Evolutionary conservation across 164 flowering plant genomes (phyloP).

Genomic region (Pachysandra terminalis): DNA sequence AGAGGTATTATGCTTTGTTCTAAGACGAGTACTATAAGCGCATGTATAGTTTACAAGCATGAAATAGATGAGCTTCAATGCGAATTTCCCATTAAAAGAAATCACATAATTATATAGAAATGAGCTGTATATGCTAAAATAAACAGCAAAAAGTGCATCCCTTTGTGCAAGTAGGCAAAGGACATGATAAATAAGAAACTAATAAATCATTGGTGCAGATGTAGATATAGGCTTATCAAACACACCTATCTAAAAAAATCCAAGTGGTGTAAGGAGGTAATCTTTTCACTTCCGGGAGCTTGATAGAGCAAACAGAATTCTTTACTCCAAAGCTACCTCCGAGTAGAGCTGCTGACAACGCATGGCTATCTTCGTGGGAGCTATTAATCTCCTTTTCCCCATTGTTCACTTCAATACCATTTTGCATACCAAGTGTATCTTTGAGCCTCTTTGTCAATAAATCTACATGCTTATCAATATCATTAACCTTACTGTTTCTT

Average conservation of each 20-base stretch:
- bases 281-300: slow-evolving; percentile 69
- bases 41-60: not conserved
- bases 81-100: not conserved
- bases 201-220: not conserved
- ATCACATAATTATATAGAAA: not conserved
- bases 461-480: slow-evolving; percentile 27
- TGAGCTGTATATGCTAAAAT: not conserved
- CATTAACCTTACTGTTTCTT: slow-evolving; percentile 19
- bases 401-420: slow-evolving; percentile 41
- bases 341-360: slow-evolving; percentile 62
- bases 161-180: not conserved
- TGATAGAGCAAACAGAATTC: slow-evolving; percentile 68
- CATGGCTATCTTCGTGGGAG: slow-evolving; percentile 61
- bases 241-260: slow-evolving; percentile 93
- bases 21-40: not conserved
- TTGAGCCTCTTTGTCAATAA: slow-evolving; percentile 67
- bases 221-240: slow-evolving; percentile 2
- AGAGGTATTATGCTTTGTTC: not conserved
- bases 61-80: not conserved
- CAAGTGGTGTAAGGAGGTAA: slow-evolving; percentile 96
- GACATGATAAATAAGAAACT: not conserved
- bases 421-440: slow-evolving; percentile 66
- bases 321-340: slow-evolving; percentile 69
- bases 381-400: slow-evolving; percentile 46
- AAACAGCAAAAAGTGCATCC: not conserved